phyloP scores from a whole-genome alignment of 2,329 filamentous ascomycete species.

The Alternaria brassicae region DNA sequence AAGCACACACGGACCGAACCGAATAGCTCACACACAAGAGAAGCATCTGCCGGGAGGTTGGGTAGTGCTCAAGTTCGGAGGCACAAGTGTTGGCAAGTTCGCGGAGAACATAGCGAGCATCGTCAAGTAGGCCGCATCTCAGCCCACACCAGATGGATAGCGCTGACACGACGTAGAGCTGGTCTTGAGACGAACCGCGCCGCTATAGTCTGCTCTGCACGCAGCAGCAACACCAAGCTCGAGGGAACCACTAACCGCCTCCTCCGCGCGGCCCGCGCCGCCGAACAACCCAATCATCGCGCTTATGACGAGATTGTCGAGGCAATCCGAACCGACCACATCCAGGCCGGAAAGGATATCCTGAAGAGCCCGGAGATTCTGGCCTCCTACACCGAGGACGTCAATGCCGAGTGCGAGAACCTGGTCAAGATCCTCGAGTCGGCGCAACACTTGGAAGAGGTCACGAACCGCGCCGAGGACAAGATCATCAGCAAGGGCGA shows the following conservation, averaged over 20 bases:
- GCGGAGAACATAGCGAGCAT: slow-evolving; percentile 70
- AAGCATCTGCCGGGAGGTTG: slow-evolving; percentile 65
- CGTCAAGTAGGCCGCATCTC: slow-evolving; percentile 56
- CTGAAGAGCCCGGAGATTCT: slow-evolving; percentile 51
- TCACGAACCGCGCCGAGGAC: slow-evolving; percentile 61
- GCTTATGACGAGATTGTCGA: slow-evolving; percentile 77
- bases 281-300: slow-evolving; percentile 50
- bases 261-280: slow-evolving; percentile 57
- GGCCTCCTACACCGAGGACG: slow-evolving; percentile 67
- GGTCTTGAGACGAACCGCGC: slow-evolving; percentile 72
- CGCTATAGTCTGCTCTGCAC: slow-evolving; percentile 92
- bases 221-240: slow-evolving; percentile 91
- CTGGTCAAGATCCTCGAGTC: slow-evolving; percentile 76
- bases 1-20: slow-evolving; percentile 43
- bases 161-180: slow-evolving; percentile 57
- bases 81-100: slow-evolving; percentile 95
- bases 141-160: not conserved
- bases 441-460: slow-evolving; percentile 63
- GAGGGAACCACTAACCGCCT: slow-evolving; percentile 88
- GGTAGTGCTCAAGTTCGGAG: slow-evolving; percentile 95
- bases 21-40: slow-evolving; percentile 54
- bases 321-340: slow-evolving; percentile 82
- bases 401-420: slow-evolving; percentile 80
- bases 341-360: slow-evolving; percentile 69
- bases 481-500: slow-evolving; percentile 94